Evolutionary conservation across 345 rosid genomes (phyloP).

Genomic region (Angophora floribunda): DNA sequence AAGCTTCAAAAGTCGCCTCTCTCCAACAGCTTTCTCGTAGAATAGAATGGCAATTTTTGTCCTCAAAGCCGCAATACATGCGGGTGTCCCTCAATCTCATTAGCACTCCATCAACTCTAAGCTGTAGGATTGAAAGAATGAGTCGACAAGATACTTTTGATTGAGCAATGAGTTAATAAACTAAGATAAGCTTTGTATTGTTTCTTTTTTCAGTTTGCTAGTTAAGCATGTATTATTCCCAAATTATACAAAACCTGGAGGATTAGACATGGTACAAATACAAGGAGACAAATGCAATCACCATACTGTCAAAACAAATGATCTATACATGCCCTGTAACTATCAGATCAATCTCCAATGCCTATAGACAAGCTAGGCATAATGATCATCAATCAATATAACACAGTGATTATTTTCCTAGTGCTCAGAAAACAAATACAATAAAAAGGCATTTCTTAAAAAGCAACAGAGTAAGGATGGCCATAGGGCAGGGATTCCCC

Average conservation of each 20-base stretch:
- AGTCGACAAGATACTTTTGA: not conserved
- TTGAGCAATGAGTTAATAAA: not conserved
- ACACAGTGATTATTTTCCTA: not conserved
- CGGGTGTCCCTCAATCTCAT: constrained; percentile 97
- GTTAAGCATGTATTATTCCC: not conserved
- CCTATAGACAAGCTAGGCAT: not conserved
- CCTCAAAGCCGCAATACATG: constrained; percentile 58
- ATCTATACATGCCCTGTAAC: not conserved
- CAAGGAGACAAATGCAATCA: not conserved
- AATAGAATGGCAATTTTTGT: constrained; percentile 35
- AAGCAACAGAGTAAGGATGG: not conserved
- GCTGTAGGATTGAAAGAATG: constrained; percentile 31
- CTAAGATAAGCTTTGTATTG: not conserved
- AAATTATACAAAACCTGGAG: not conserved
- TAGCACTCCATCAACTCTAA: constrained; percentile 93
- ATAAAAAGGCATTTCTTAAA: not conserved
- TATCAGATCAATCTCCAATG: not conserved
- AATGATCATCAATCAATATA: not conserved
- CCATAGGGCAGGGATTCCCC: not conserved
- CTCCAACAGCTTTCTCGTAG: constrained; percentile 94
- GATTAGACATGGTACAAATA: not conserved
- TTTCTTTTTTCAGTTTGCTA: not conserved
- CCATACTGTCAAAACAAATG: not conserved
- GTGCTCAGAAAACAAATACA: not conserved
- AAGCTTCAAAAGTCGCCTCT: constrained; percentile 67